Base-by-base conservation (phyloP, 1,284 basidiomycete genomes). In the Xerocomus amazonicus region DNA sequence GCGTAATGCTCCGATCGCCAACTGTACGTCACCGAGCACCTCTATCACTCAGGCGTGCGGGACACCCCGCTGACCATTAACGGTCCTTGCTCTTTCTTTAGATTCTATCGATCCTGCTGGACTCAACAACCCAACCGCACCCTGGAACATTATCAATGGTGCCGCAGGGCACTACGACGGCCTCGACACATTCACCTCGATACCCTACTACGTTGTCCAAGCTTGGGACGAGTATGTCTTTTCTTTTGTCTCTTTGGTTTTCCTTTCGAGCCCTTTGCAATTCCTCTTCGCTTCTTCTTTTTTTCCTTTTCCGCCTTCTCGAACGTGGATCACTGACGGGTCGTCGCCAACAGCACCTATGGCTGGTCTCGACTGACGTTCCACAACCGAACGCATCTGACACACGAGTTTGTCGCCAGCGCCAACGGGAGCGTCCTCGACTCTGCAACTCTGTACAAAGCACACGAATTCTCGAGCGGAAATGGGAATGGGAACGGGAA, bases 281-380 rank as follows among this genome's bases (percentile, higher is more conserved):
- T 9, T 5, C 9, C n/a, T 33, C 10, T 19, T 3, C 14, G 9
- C 4, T 12, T 26, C n/a, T n/a, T n/a, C n/a, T 49, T 16, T 32
- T 32, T 35, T 31, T 7, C 29, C 29, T 12, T 31, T 31, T 7
- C 12, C 29, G 29, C 6, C 3, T 6, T 8, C 12, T 8, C 12
- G 29, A 31, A 3, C 8, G 29, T 31, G 29, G 3, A 9, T 31
- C 29, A 7, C 43, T 59, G 27, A 59, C 27, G 27, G 26, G 2
- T 6, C 13, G 6, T 23, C 26, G 8, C 10, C 2, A 10, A 28
- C 34, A 66, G 61, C 9, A 27, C 55, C 1, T 67, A 67, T 16
- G 61, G 61, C 17, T 67, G 62, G 61, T 67, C 64, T 14, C 56
- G 60, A 28, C 37, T 67, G 35, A 67, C 54, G 28, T 62, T 63